Base-by-base conservation (phyloP, 306 rosid genomes). In the Lablab purpureus region DNA sequence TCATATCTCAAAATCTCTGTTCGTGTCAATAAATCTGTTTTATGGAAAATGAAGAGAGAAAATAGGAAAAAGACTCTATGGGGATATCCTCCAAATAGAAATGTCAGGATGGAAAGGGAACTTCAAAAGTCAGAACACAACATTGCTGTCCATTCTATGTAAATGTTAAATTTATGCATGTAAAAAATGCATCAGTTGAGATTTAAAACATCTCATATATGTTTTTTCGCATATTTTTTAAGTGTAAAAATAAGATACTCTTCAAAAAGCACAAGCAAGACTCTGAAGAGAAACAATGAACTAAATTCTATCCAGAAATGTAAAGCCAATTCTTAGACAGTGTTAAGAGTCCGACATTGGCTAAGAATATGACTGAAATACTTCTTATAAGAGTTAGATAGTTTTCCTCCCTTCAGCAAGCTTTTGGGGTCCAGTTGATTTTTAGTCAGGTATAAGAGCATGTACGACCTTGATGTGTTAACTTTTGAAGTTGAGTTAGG, bases 1-100 rank as follows among this genome's bases (percentile, higher is more conserved):
- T 30, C 36, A 22, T 70, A 30, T 52, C 32, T 32, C 67, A 74
- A 80, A 70, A 46, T 69, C 40, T 72, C 52, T 68, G 82, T 54
- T 64, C 50, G 63, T 78, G 47, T 64, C 65, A 54, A 54, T 75
- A 76, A 23, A 64, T 47, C 13, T 30, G 32, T 1, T 56, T 17
- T 28, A 32, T 32, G 0, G 36, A 32, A 32, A 32, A 32, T 32
- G 36, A 32, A 43, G 80, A 65, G 49, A 65, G 51, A 30, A 27
- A 80, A 52, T 28, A 7, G 30, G 21, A 7, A 18, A 75, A 46
- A 40, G n/a, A 7, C 23, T 7, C 75, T 46, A 21, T 27, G 43
- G 69, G 67, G 71, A 10, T 59, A 41, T 54, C 73, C 71, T 81
- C 45, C 56, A 56, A 41, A 2, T 10, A 41, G 46, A 41, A 41